Evolutionary conservation across 106 monocot species (phyloP).

Genomic region (Dendrobium nobile): DNA sequence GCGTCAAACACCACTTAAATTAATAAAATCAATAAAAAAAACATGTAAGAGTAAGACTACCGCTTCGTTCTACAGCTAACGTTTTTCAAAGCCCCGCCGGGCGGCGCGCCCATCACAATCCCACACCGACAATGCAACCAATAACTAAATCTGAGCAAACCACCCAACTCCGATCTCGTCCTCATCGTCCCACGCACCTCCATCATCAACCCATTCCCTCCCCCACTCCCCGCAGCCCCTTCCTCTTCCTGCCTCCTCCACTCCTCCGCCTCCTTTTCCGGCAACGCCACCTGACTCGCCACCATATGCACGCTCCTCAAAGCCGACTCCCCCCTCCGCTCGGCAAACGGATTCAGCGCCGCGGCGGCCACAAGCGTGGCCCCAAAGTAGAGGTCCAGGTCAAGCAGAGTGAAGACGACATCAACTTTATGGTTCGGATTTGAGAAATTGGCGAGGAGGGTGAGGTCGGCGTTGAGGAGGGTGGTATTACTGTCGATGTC

Average conservation of each 20-base stretch:
- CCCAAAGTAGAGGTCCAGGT: conserved; percentile 54
- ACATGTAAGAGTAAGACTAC: background rate
- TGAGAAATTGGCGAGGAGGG: conserved; percentile 64
- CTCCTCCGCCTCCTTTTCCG: conserved; percentile 14
- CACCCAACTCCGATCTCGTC: conserved; percentile 32
- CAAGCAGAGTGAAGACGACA: conserved; percentile 35
- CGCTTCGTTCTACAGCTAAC: conserved; percentile 32
- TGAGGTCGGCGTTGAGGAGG: conserved; percentile 77
- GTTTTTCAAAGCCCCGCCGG: conserved; percentile 35
- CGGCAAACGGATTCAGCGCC: conserved; percentile 32
- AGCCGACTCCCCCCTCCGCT: conserved; percentile 22
- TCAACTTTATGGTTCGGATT: conserved; percentile 70
- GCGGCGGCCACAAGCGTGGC: conserved; percentile 41
- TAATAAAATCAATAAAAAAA: too few species aligned
- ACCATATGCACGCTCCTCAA: conserved; percentile 51
- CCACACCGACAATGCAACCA: conserved; percentile 29
- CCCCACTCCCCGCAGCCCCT: background rate
- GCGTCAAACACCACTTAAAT: too few species aligned
- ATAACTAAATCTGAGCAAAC: conserved; percentile 33
- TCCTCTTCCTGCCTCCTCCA: conserved; percentile 25
- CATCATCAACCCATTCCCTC: conserved; percentile 20
- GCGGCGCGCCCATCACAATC: conserved; percentile 42
- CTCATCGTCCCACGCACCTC: conserved; percentile 28
- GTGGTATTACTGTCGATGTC: conserved; percentile 11
- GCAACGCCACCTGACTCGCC: conserved; percentile 46